Evolutionary conservation across 495 filamentous ascomycete species (phyloP).

Genomic region (Parachaetomium inaequale): DNA sequence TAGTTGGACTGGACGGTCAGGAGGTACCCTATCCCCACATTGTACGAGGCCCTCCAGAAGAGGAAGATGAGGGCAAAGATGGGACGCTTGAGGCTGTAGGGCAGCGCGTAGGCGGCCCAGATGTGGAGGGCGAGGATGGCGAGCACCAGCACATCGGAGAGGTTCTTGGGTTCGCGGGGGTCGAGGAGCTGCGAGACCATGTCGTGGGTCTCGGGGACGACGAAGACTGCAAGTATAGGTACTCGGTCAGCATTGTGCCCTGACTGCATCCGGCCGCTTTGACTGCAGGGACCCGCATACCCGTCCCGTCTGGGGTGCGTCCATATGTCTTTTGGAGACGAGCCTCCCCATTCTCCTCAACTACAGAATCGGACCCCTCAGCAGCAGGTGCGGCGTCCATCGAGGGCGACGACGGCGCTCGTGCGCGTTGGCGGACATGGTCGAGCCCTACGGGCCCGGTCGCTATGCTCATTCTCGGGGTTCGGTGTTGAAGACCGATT

Average conservation of each 20-base stretch:
- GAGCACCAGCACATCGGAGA: constrained; percentile 80
- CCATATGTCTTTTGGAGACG: constrained; percentile 74
- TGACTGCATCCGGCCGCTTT: neutral
- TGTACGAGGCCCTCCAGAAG: constrained; percentile 91
- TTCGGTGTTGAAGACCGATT: constrained; percentile 31
- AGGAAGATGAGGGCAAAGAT: constrained; percentile 77
- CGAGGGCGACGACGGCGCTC: constrained; percentile 5
- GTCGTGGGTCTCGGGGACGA: constrained; percentile 93
- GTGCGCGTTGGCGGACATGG: constrained; percentile 26
- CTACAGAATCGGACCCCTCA: neutral
- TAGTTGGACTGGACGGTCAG: constrained; percentile 87
- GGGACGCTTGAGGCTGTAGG: constrained; percentile 60
- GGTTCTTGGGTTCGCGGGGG: constrained; percentile 91
- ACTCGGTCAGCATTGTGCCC: neutral
- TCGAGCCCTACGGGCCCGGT: constrained; percentile 25
- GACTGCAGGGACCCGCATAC: constrained; percentile 49
- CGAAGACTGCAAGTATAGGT: constrained; percentile 64
- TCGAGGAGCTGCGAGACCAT: constrained; percentile 98
- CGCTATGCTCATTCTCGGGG: constrained; percentile 24
- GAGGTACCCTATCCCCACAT: constrained; percentile 87
- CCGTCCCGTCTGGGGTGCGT: constrained; percentile 81
- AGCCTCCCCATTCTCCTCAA: constrained; percentile 3
- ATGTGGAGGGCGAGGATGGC: constrained; percentile 73
- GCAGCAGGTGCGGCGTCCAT: neutral
- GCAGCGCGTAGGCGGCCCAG: constrained; percentile 65